Evolutionary conservation across 2,329 filamentous ascomycete genomes (phyloP).

Genomic region (Colletotrichum lupini): DNA sequence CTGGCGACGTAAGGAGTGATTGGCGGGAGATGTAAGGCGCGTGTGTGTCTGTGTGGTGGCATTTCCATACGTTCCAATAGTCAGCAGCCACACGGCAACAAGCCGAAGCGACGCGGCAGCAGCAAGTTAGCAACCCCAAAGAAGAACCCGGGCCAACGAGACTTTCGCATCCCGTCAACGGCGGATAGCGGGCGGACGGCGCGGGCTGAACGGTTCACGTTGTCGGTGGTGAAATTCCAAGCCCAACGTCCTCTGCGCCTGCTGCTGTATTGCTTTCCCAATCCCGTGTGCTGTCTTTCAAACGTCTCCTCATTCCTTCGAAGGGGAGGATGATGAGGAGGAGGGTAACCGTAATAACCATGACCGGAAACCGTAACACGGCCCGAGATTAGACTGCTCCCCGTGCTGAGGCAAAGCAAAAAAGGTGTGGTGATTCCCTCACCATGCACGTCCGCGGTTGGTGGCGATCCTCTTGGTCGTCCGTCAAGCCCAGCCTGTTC

Average conservation of each 20-base stretch:
- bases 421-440: not conserved
- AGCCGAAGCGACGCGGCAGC: slow-evolving; percentile 15
- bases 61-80: slow-evolving; percentile 25
- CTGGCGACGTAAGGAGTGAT: slow-evolving; percentile 3
- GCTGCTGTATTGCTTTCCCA: not conserved
- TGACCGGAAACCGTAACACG: slow-evolving; percentile 9
- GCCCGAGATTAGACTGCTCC: slow-evolving; percentile 22
- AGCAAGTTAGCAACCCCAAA: not conserved
- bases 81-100: slow-evolving; percentile 32
- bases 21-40: slow-evolving; percentile 1
- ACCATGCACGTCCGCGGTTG: slow-evolving; percentile 19
- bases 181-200: not conserved
- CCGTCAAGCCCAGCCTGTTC: not conserved
- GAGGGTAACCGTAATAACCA: not conserved
- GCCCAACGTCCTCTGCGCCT: not conserved
- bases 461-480: slow-evolving; percentile 4
- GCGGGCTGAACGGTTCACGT: not conserved
- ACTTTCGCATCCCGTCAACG: not conserved
- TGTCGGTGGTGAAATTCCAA: not conserved
- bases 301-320: not conserved
- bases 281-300: not conserved
- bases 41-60: slow-evolving; percentile 1
- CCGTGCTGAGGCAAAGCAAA: slow-evolving; percentile 23
- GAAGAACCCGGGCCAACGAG: not conserved
- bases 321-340: not conserved